Base-by-base conservation (phyloP, 192 early-diverging fungal genomes). In the Coemansia sp. region DNA sequence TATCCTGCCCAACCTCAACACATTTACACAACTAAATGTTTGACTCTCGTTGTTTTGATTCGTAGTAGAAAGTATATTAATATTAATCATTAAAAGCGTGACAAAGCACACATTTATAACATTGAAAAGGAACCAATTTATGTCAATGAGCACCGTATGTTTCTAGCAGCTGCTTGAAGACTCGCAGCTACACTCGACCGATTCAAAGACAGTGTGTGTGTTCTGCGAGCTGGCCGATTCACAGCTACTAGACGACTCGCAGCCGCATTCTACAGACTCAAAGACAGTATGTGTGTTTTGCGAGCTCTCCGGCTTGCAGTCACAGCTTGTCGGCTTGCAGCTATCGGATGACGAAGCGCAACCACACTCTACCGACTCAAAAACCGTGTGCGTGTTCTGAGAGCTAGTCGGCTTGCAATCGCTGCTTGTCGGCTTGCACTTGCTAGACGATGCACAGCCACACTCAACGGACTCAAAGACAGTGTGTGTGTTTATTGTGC, bases 201-300 rank as follows among this genome's bases (percentile, higher is more conserved):
- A 39, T 66, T 73, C 39, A 8, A 73, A 29, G n/a, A 67, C 65
- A 38, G 52, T 68, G 52, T 50, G 52, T 2, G 18, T 52, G 50
- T 50, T 57, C 29, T 24, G 40, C 57, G 11, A 38, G 27, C 36
- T 43, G 55, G 7, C 33, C 31, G 58, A 9, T 29, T 24, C 11
- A 24, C 52, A 53, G 22, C 52, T 53, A 29, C 24, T 53, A 24
- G 52, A 53, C 0, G 52, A 53, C 22, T 12, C 46, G 29, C 50
- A 58, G 16, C 31, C n/a, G 16, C 24, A 20, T 53, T 71, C 70
- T 16, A 71, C 53, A 2, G 63, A 62, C 34, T 62, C 24, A 18
- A 36, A 62, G 34, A 62, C 38, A 18, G 31, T 39, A 18, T 62
- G 61, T 1, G 61, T 57, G 24, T 50, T 50, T 2, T 20, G n/a